A percentile compares a stretch with the other conserved stretches of the same genome.
phyloP scores from a whole-genome alignment of 257 asterid species.

The Solanum bukasovii region DNA sequence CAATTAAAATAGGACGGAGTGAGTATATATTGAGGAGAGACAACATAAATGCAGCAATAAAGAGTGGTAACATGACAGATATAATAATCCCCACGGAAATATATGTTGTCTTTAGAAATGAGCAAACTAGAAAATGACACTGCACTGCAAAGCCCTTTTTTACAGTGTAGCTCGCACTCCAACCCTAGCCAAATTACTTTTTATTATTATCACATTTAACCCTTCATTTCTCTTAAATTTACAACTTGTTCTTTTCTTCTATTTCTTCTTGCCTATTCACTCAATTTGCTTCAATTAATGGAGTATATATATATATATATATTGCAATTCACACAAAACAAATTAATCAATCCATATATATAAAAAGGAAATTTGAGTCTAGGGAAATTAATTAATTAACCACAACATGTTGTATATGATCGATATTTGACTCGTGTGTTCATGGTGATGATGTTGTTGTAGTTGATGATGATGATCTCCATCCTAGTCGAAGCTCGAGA shows the following conservation, averaged over 20 bases:
- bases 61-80: not conserved
- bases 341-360: not conserved
- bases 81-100: conserved; percentile 32
- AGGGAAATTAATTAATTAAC: not conserved
- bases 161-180: conserved; percentile 15
- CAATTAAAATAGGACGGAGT: not conserved
- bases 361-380: not conserved
- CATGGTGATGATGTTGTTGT: conserved; percentile 1
- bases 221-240: not conserved
- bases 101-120: conserved; percentile 18
- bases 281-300: not conserved
- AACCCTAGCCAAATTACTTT: conserved; percentile 12
- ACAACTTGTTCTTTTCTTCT: not conserved
- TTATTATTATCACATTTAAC: not conserved
- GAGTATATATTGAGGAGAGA: not conserved
- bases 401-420: not conserved
- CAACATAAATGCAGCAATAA: not conserved
- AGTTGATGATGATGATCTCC: conserved; percentile 6
- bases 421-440: not conserved
- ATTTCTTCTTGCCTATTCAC: not conserved
- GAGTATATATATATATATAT: not conserved
- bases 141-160: conserved; percentile 28
- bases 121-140: conserved; percentile 33
- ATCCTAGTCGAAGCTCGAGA: conserved; percentile 46
- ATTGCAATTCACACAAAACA: not conserved